A percentile compares a stretch with the other conserved stretches of the same genome.
These are phyloP conservation scores for Lachnellula arida DNA, from an alignment of 2,329 filamentous ascomycete species.

Conservation along the genomic window DNA sequence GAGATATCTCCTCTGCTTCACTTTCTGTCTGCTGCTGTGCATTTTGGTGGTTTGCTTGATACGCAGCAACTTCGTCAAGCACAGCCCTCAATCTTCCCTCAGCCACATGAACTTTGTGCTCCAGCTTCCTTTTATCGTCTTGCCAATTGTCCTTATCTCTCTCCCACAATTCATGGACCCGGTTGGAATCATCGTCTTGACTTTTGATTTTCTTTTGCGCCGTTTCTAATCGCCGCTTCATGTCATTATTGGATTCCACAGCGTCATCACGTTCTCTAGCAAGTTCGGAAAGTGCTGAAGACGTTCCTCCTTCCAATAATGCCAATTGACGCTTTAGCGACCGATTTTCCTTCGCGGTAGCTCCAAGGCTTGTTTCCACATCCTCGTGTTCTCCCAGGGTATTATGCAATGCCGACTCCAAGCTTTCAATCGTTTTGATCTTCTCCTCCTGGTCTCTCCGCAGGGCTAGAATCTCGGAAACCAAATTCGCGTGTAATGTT, in stretches of 20 bases:
- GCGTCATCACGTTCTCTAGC: conserved; percentile 82
- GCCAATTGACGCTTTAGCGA: conserved; percentile 81
- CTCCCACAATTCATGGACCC: conserved; percentile 75
- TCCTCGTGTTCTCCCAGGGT: conserved; percentile 70
- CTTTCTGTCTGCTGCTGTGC: conserved; percentile 44
- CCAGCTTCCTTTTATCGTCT: conserved; percentile 72
- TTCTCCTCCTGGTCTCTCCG: conserved; percentile 90
- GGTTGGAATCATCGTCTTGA: conserved; percentile 79
- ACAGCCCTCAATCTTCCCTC: conserved; percentile 81
- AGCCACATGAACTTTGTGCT: conserved; percentile 83
- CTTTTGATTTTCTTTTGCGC: conserved; percentile 71
- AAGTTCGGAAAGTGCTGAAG: conserved; percentile 78
- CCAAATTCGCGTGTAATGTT: conserved; percentile 87
- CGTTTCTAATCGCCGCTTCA: conserved; percentile 70
- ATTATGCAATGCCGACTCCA: conserved; percentile 71
- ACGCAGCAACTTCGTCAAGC: conserved; percentile 77
- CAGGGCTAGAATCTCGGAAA: conserved; percentile 86
- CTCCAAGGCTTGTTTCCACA: conserved; percentile 56
- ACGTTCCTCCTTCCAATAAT: conserved; percentile 80
- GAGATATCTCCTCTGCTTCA: conserved; percentile 56
- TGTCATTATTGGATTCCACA: conserved; percentile 65
- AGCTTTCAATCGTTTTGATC: conserved; percentile 74
- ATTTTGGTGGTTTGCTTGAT: conserved; percentile 52
- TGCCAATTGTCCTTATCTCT: conserved; percentile 83
- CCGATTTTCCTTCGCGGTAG: conserved; percentile 69